Base-by-base conservation (phyloP, 2,329 filamentous ascomycete species). In the Raffaelea arxii region DNA sequence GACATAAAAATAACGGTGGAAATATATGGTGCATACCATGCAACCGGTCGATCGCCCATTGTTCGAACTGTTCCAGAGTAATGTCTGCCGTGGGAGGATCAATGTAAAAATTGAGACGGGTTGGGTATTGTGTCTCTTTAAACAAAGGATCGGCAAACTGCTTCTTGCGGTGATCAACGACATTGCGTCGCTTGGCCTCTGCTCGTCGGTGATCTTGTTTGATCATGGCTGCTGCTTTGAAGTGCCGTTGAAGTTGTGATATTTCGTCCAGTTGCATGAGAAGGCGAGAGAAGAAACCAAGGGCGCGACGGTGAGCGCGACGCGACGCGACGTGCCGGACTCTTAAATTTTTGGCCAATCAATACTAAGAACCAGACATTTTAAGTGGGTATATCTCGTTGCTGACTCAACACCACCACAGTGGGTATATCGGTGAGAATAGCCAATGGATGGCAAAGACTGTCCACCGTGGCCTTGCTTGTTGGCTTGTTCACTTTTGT, bases 41-140 rank as follows among this genome's bases (percentile, higher is more conserved):
- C 54, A 98, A 65, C 48, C 92, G 76, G 58, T 94, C 86, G 59
- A 98, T 97, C 11, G 90, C 92, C 92, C 92, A 98, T 75, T 95
- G 89, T 63, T 98, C 92, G 59, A 98, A 98, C 62, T 98, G 83
- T 61, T 98, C 92, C 37, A 98, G 80, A 0, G 88, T 94, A 56
- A 98, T 92, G 60, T 98, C 92, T 41, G 86, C 85, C 0, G 89
- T 96, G 0, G 92, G 92, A 40, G 92, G 86, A 23, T 83, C 75
- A 38, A 80, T 70, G 68, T 98, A 98, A 66, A 96, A 91, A 71
- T 94, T 98, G 59, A 98, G 77, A 47, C 90, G 84, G 64, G 91
- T 76, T 14, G 83, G 80, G 62, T 97, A 98, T 38, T 84, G 74
- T 47, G 83, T 75, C 54, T 88, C 80, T 63, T 86, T 82, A 71